These are phyloP conservation scores for Aristolochia contorta DNA, from an alignment of 164 flowering plant genomes.

Conservation along the genomic window DNA sequence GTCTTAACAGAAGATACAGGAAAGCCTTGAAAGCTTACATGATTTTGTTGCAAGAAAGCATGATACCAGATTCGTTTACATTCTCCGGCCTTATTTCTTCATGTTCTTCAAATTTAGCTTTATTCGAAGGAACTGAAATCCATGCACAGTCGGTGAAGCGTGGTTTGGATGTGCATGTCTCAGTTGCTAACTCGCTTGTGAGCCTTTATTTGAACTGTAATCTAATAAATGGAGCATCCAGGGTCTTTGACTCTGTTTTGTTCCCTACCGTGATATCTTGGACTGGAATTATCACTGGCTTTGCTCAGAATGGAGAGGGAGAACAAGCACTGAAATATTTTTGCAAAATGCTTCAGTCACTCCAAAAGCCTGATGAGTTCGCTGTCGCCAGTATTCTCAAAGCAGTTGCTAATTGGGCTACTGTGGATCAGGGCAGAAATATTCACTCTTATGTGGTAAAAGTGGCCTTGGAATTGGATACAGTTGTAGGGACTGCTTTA, in stretches of 20 bases:
- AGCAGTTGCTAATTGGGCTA: slow-evolving; percentile 40
- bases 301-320: slow-evolving; percentile 27
- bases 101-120: no score
- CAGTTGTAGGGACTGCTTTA: slow-evolving; percentile 51
- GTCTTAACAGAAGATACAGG: slow-evolving; percentile 25
- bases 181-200: no score
- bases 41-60: no score
- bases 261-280: slow-evolving; percentile 57
- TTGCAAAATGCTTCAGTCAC: slow-evolving; percentile 35
- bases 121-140: no score
- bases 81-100: neutral
- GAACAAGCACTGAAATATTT: slow-evolving; percentile 41
- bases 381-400: slow-evolving; percentile 45
- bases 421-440: slow-evolving; percentile 37
- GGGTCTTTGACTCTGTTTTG: no score
- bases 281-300: slow-evolving; percentile 57
- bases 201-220: no score
- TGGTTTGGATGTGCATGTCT: no score
- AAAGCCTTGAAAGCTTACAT: no score
- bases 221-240: no score
- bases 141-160: no score
- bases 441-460: slow-evolving; percentile 41
- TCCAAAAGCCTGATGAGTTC: slow-evolving; percentile 41
- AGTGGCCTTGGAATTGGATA: slow-evolving; percentile 26
- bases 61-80: slow-evolving; percentile 6